Evolutionary conservation across 176 grass and related monocot species (phyloP).

Genomic region (Leersia perrieri): DNA sequence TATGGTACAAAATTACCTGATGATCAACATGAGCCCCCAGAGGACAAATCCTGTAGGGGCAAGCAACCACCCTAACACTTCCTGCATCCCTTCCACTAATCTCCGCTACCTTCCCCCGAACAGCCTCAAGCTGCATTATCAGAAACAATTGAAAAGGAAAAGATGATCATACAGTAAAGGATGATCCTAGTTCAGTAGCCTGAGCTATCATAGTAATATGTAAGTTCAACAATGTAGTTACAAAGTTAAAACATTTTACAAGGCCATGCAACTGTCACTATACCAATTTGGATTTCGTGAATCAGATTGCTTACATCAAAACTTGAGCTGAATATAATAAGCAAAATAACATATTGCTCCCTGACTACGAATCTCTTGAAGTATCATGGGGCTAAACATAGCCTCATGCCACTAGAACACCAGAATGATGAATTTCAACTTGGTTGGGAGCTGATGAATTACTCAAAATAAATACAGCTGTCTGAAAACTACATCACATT

Average conservation of each 20-base stretch:
- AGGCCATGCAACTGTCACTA: neutral
- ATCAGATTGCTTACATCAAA: neutral
- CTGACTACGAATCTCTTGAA: neutral
- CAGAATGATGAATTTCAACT: neutral
- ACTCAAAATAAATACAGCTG: neutral
- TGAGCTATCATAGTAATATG: neutral
- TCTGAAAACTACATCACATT: neutral
- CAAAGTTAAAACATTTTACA: neutral
- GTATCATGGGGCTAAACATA: neutral
- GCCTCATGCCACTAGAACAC: neutral
- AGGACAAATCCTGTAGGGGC: constrained; percentile 95
- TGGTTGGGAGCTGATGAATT: neutral
- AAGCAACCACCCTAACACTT: constrained; percentile 69
- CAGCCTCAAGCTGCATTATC: constrained; percentile 50
- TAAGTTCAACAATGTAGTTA: neutral
- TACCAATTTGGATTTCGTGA: neutral
- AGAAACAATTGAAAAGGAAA: neutral
- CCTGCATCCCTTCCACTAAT: constrained; percentile 45
- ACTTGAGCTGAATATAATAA: neutral
- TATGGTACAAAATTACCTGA: constrained; percentile 48
- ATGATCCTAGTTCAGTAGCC: neutral
- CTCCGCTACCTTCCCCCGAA: constrained; percentile 63
- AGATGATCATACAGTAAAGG: neutral
- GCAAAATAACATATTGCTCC: neutral
- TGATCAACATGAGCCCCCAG: constrained; percentile 93